Conservation (phyloP, 306 rosid species). For the Dicorynia guianensis region DNA sequence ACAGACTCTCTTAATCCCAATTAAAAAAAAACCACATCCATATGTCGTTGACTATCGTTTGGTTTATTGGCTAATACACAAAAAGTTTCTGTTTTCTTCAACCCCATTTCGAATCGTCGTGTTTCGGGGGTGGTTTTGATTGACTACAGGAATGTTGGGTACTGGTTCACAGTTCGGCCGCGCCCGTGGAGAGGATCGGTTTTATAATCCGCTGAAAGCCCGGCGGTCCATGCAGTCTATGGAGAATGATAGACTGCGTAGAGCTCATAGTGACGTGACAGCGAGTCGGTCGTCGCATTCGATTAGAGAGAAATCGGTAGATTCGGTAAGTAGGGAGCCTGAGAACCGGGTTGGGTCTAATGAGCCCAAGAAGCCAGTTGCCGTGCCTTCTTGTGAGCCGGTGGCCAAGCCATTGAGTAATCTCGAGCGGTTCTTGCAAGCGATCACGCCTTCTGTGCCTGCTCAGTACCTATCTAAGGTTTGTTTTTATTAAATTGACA, state of each 20-base stretch:
- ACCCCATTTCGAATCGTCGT: neutral
- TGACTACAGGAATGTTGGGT: conserved; percentile 52
- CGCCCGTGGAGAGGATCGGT: conserved; percentile 65
- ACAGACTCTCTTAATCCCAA: neutral
- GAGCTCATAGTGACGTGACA: conserved; percentile 56
- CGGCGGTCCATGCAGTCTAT: conserved; percentile 48
- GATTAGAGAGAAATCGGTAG: neutral
- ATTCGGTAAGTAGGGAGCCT: conserved; percentile 20
- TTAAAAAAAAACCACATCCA: neutral
- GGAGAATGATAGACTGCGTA: conserved; percentile 49
- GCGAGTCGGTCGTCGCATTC: conserved; percentile 26
- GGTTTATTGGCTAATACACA: conserved; percentile 24
- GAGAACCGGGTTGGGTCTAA: conserved; percentile 37
- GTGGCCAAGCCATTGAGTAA: conserved; percentile 50
- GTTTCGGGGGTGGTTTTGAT: neutral
- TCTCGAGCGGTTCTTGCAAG: conserved; percentile 64
- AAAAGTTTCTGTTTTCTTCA: neutral
- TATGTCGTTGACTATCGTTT: conserved; percentile 49
- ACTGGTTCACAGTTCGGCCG: conserved; percentile 57
- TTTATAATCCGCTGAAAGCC: conserved; percentile 51
- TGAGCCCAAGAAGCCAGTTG: conserved; percentile 31
- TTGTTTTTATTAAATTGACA: neutral
- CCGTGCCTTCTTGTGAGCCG: conserved; percentile 40
- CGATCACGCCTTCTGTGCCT: conserved; percentile 66
- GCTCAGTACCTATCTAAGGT: conserved; percentile 68